phyloP scores from a whole-genome alignment of 2,329 filamentous ascomycete genomes.

The Alternaria angustiovoidea region DNA sequence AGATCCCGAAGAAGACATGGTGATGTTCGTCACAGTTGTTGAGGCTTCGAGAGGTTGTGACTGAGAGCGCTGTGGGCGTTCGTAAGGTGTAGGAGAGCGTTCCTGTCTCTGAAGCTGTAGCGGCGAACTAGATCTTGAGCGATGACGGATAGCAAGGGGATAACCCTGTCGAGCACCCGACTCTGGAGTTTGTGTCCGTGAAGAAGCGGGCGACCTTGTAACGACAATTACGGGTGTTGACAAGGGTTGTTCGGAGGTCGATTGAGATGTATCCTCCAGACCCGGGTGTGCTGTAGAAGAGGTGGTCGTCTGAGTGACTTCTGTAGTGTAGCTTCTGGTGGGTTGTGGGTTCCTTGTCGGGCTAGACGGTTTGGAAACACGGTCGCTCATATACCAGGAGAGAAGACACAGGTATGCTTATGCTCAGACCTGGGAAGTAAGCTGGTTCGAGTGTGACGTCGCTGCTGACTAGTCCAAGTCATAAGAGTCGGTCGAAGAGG shows the following conservation, averaged over 20 bases:
- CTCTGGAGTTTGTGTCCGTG: slow-evolving; percentile 13
- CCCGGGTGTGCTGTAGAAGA: slow-evolving; percentile 16
- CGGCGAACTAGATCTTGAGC: slow-evolving; percentile 13
- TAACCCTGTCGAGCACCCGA: slow-evolving; percentile 22
- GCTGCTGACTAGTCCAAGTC: slow-evolving; percentile 8
- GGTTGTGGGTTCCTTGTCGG: slow-evolving; percentile 34
- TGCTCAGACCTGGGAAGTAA: neutral
- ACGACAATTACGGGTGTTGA: slow-evolving; percentile 31
- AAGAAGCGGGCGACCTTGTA: slow-evolving; percentile 20
- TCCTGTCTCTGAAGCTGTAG: slow-evolving; percentile 22
- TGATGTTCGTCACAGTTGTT: slow-evolving; percentile 10
- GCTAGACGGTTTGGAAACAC: slow-evolving; percentile 26
- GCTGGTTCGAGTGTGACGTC: slow-evolving; percentile 8
- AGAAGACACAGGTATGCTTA: slow-evolving; percentile 6
- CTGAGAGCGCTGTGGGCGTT: slow-evolving; percentile 20
- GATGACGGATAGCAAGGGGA: slow-evolving; percentile 18
- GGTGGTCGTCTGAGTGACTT: slow-evolving; percentile 13
- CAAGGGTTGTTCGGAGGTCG: slow-evolving; percentile 24
- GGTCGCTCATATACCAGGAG: slow-evolving; percentile 34
- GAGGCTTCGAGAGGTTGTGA: slow-evolving; percentile 24
- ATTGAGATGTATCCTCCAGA: slow-evolving; percentile 33
- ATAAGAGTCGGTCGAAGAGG: neutral
- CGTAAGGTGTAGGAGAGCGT: slow-evolving; percentile 24
- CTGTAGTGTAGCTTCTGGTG: slow-evolving; percentile 14
- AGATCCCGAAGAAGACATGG: slow-evolving; percentile 47